These are phyloP conservation scores for Oehlia diaphana DNA, from an alignment of 192 early-diverging fungal genomes.

Conservation along the genomic window DNA sequence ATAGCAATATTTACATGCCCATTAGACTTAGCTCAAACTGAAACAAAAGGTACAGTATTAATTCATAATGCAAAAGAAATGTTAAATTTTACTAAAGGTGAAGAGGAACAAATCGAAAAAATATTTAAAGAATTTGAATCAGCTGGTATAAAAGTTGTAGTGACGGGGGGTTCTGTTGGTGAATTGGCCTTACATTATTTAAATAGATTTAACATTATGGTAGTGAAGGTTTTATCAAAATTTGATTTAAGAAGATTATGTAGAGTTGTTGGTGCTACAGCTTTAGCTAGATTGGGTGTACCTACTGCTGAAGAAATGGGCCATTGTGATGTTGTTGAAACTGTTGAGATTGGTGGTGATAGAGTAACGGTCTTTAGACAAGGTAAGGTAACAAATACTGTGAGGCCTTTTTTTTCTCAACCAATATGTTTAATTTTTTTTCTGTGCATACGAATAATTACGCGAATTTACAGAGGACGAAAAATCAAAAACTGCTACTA, in stretches of 20 bases:
- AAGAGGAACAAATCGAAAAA: slow-evolving; percentile 89
- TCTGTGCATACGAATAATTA: neutral
- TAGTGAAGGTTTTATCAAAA: slow-evolving; percentile 89
- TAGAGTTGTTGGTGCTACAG: slow-evolving; percentile 89
- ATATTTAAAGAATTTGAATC: slow-evolving; percentile 87
- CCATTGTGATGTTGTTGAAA: slow-evolving; percentile 94
- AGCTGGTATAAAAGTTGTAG: slow-evolving; percentile 88
- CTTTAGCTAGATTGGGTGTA: slow-evolving; percentile 87
- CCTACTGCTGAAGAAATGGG: slow-evolving; percentile 98
- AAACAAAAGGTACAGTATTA: slow-evolving; percentile 98
- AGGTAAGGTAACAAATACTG: slow-evolving; percentile 31
- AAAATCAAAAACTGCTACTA: slow-evolving; percentile 84
- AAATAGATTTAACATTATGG: slow-evolving; percentile 90
- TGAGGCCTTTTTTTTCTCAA: neutral
- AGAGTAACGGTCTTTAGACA: slow-evolving; percentile 98
- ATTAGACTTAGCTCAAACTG: slow-evolving; percentile 90
- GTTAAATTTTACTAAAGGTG: slow-evolving; percentile 94
- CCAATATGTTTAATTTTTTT: neutral
- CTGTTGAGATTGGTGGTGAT: slow-evolving; percentile 96
- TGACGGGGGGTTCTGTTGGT: slow-evolving; percentile 86
- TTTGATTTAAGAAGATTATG: slow-evolving; percentile 96
- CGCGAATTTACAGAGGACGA: slow-evolving; percentile 60
- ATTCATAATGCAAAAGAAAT: slow-evolving; percentile 96
- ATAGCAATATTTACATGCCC: slow-evolving; percentile 94
- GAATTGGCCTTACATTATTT: slow-evolving; percentile 94